Conservation (phyloP, 441 rosid genomes). For the Aquilaria agallochum region DNA sequence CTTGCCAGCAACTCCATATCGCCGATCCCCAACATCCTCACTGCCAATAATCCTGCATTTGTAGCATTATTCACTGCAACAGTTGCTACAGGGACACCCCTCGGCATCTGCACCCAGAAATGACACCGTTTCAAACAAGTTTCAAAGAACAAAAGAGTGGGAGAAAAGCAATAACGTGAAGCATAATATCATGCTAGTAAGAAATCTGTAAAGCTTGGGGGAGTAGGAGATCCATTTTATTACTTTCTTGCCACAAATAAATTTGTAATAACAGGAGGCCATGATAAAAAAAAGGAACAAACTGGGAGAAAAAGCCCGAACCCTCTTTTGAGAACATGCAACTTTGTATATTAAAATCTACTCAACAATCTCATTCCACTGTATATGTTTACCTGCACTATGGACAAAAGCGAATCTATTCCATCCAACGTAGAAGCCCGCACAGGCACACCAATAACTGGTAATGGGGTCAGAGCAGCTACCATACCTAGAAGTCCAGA, state of each 20-base stretch:
- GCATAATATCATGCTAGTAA: no score
- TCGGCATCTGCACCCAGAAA: conserved; percentile 63
- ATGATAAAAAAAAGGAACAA: background rate
- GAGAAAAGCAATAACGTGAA: no score
- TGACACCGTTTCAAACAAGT: background rate
- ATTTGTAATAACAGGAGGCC: background rate
- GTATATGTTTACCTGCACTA: conserved; percentile 63
- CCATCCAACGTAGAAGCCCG: conserved; percentile 85
- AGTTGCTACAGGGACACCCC: conserved; percentile 93
- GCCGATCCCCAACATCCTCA: conserved; percentile 67
- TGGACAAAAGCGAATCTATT: conserved; percentile 90
- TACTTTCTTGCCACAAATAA: background rate
- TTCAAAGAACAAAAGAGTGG: no score
- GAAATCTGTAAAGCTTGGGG: no score
- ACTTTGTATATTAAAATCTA: no score
- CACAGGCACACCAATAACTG: conserved; percentile 94
- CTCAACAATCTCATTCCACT: no score
- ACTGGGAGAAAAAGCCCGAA: no score
- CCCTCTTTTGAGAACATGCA: no score
- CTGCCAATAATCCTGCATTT: conserved; percentile 82
- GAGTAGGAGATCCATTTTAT: no score
- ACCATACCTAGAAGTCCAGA: conserved; percentile 69
- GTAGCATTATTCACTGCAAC: conserved; percentile 91
- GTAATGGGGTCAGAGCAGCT: conserved; percentile 90
- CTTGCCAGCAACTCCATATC: conserved; percentile 61